Evolutionary conservation across 1,284 basidiomycete species (phyloP).

Genomic region (Laetiporus sulphureus): DNA sequence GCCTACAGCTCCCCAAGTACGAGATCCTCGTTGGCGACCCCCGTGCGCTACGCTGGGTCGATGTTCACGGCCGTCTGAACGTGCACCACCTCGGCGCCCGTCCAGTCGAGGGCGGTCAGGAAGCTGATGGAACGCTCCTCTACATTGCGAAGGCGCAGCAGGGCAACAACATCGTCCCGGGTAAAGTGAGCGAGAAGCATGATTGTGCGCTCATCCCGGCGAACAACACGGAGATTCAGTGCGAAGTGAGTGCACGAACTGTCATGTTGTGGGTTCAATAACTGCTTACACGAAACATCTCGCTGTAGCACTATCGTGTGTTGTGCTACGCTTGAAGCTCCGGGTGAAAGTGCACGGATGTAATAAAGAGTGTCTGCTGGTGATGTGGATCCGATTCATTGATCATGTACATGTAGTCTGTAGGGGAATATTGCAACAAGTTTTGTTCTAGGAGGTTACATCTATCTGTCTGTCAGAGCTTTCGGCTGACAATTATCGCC

Average conservation of each 20-base stretch:
- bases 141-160: conserved; percentile 55
- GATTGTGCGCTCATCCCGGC: conserved; percentile 34
- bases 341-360: no score
- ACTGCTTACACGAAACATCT: not conserved
- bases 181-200: conserved; percentile 53
- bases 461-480: no score
- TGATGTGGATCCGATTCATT: no score
- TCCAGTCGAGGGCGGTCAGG: conserved; percentile 64
- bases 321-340: conserved; percentile 31
- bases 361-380: no score
- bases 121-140: conserved; percentile 52
- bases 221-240: not conserved
- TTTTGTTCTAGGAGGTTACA: no score
- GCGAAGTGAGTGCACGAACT: not conserved
- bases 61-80: conserved; percentile 38
- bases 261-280: conserved; percentile 11
- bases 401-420: no score
- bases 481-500: no score
- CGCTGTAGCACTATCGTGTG: conserved; percentile 34
- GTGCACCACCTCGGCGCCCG: conserved; percentile 33
- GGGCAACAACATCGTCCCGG: conserved; percentile 48
- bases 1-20: conserved; percentile 43
- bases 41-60: conserved; percentile 53
- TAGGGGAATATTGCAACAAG: no score
- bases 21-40: conserved; percentile 66